Percentiles rank a stretch among this genome's conserved stretches.
Conservation (phyloP, 2,329 filamentous ascomycete genomes). For the Pseudogymnoascus sp. region DNA sequence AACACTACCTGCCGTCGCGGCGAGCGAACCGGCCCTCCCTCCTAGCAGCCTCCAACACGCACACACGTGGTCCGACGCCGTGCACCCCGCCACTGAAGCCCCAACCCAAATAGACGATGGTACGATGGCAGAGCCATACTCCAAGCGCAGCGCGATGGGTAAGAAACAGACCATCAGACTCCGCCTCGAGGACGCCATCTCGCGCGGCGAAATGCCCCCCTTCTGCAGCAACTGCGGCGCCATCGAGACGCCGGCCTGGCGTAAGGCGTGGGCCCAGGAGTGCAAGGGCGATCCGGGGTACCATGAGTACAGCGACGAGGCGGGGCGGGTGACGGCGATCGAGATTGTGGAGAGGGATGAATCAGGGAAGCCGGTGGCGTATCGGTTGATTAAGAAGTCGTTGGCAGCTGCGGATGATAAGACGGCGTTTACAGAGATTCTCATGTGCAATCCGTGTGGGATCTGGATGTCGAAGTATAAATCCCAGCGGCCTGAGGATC, state of each 20-base stretch:
- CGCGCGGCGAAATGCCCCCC: slow-evolving; percentile 74
- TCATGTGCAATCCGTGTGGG: slow-evolving; percentile 91
- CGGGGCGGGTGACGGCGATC: slow-evolving; percentile 66
- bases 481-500: slow-evolving; percentile 70
- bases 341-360: slow-evolving; percentile 56
- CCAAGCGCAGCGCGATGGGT: slow-evolving; percentile 16
- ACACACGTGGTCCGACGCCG: slow-evolving; percentile 38
- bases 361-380: slow-evolving; percentile 53
- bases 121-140: slow-evolving; percentile 6
- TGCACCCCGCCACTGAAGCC: slow-evolving; percentile 34
- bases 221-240: slow-evolving; percentile 91
- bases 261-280: slow-evolving; percentile 80
- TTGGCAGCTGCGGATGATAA: slow-evolving; percentile 55
- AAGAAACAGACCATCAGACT: slow-evolving; percentile 33
- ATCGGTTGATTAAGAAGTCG: slow-evolving; percentile 72
- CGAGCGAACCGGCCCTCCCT: slow-evolving; percentile 44
- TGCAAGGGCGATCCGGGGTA: slow-evolving; percentile 61
- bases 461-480: slow-evolving; percentile 90
- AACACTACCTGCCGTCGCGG: slow-evolving; percentile 31
- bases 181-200: slow-evolving; percentile 56
- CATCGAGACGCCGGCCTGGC: slow-evolving; percentile 94
- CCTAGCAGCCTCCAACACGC: slow-evolving; percentile 31
- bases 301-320: slow-evolving; percentile 63
- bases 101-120: slow-evolving; percentile 12
- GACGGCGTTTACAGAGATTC: slow-evolving; percentile 58